Evolutionary conservation across 352 stramenopile genomes (phyloP), one percentile per base, ranked within the genome.

Genomic region (Phytopythium helicoides): DNA sequence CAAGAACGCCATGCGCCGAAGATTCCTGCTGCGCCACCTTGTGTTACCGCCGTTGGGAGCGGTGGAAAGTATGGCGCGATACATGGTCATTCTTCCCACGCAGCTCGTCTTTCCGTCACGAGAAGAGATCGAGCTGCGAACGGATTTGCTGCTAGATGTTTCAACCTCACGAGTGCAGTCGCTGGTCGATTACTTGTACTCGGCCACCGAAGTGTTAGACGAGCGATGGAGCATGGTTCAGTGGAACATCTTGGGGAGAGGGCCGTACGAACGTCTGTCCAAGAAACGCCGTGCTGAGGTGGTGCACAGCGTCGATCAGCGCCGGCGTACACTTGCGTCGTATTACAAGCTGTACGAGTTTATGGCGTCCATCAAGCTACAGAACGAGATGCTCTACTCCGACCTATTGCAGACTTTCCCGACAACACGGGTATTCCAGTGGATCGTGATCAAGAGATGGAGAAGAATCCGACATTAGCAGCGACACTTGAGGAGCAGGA

Each of bases 161-260:
- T 91, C 79, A 21, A 92, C 81, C 2, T 86, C 65, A 11, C 79
- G 80, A 16, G 68, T 90, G 9, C 79, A 92, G 63, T 65, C 71
- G 14, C 44, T 92, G 12, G 81, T 93, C 56, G 83, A 93, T 60
- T 75, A 89, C 40, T 71, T 93, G 38, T 93, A 93, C 62, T 93
- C 83, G 35, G 83, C 83, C 16, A 93, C 81, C 2, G 81, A 91
- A 42, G 79, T 90, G 26, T 55, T 93, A 49, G 83, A 93, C 56
- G 78, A 92, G 60, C 81, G 91, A 44, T 80, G 83, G 68, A 89
- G 79, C 35, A 93, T 92, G 81, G 81, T 92, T 16, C 83, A 93
- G 64, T 93, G 83, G 83, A 93, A 93, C 36, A 92, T 93, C 45
- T 52, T 93, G 2, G 83, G 83, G 3, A 62, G 83, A 45, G 83